A percentile compares a stretch with the other conserved stretches of the same genome.
Conservation (phyloP, 129 eudicot species). For the Pseudognaphalium luteoalbum region DNA sequence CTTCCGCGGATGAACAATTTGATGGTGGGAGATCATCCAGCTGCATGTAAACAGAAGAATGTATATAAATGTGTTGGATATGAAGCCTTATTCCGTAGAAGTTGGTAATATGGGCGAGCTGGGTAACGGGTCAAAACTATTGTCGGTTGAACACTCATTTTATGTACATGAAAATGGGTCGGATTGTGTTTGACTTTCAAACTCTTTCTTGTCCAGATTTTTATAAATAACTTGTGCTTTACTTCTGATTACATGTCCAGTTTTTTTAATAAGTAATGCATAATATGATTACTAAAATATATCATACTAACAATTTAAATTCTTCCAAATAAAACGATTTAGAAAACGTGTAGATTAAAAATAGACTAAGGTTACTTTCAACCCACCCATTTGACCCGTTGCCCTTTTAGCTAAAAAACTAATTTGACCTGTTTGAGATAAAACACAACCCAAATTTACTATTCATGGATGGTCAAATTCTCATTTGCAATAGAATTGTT, state of each 20-base stretch:
- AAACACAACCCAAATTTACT: background rate
- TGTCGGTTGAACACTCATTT: background rate
- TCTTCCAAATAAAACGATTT: background rate
- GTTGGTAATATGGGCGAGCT: background rate
- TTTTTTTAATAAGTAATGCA: background rate
- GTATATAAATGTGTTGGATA: background rate
- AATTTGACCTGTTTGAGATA: background rate
- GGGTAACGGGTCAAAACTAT: background rate
- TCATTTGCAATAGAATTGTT: background rate
- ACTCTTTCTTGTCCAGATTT: background rate
- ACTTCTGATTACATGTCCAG: background rate
- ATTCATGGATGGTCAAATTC: background rate
- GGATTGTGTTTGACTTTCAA: background rate
- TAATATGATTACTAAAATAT: background rate
- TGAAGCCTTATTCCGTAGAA: background rate
- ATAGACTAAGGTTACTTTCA: background rate
- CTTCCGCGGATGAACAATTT: slow-evolving; percentile 60
- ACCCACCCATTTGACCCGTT: background rate
- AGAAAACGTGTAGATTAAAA: background rate
- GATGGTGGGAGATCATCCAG: slow-evolving; percentile 56
- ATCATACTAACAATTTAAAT: background rate
- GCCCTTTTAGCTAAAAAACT: background rate
- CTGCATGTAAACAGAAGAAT: slow-evolving; percentile 46
- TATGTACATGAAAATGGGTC: background rate
- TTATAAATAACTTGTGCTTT: background rate